Evolutionary conservation across 148 eudicot genomes (phyloP).

Genomic region (Arctostaphylos glauca): DNA sequence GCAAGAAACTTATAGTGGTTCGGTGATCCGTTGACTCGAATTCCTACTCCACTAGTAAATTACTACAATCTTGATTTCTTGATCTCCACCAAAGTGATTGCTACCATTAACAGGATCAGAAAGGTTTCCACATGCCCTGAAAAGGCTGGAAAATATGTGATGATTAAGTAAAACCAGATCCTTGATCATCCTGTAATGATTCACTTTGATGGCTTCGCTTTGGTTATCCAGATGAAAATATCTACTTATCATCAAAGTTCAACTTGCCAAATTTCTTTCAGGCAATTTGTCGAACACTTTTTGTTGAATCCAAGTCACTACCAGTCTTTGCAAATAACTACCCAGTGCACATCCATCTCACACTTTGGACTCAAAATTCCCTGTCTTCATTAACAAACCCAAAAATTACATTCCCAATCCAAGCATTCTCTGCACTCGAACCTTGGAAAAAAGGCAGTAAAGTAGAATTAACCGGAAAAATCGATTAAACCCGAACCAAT

Average conservation of each 20-base stretch:
- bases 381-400: slow-evolving; percentile 51
- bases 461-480: slow-evolving; percentile 34
- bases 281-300: background rate
- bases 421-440: slow-evolving; percentile 25
- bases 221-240: background rate
- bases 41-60: no score
- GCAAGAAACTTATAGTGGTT: no score
- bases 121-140: slow-evolving; percentile 56
- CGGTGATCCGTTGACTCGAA: no score
- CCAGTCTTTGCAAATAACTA: slow-evolving; percentile 46
- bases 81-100: no score
- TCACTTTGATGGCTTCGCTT: slow-evolving; percentile 39
- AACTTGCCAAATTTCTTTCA: background rate
- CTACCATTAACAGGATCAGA: slow-evolving; percentile 21
- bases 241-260: background rate
- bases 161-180: slow-evolving; percentile 51
- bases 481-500: no score
- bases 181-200: slow-evolving; percentile 49
- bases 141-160: slow-evolving; percentile 52
- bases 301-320: slow-evolving; percentile 18
- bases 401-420: slow-evolving; percentile 37
- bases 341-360: slow-evolving; percentile 65
- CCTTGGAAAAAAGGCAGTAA: slow-evolving; percentile 50
- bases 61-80: no score
- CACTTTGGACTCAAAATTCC: slow-evolving; percentile 44